Evolutionary conservation across 345 rosid species (phyloP).

Genomic region (Trapa bicornis): DNA sequence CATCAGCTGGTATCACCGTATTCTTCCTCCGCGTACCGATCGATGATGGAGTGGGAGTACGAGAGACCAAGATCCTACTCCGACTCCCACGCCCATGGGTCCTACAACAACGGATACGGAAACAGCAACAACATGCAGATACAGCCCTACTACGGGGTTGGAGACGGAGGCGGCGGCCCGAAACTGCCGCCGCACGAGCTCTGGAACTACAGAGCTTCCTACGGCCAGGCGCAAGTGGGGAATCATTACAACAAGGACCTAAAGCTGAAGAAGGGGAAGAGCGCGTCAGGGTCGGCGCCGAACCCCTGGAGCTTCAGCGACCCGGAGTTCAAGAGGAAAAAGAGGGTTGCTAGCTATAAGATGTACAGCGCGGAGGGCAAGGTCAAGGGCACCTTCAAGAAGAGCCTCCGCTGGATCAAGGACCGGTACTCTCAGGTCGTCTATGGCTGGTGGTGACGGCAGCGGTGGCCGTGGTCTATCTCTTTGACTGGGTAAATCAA

Average conservation of each 20-base stretch:
- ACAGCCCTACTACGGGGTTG: conserved; percentile 17
- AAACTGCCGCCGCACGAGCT: conserved; percentile 5
- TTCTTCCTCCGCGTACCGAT: conserved; percentile 26
- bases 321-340: conserved; percentile 84
- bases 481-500: too few species aligned
- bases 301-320: conserved; percentile 53
- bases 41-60: conserved; percentile 40
- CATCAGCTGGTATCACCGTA: neutral
- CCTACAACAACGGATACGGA: conserved; percentile 1
- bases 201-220: conserved; percentile 11
- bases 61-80: conserved; percentile 38
- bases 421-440: conserved; percentile 57
- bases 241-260: conserved; percentile 18
- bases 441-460: conserved; percentile 65
- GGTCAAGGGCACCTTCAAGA: conserved; percentile 73
- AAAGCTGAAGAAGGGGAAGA: conserved; percentile 45
- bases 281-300: conserved; percentile 24
- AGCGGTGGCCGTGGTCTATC: conserved; percentile 29
- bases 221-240: conserved; percentile 8
- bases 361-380: conserved; percentile 86
- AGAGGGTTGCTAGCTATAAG: conserved; percentile 84
- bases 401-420: conserved; percentile 85
- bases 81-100: neutral
- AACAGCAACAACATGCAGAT: conserved; percentile 37
- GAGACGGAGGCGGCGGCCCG: neutral